Conservation (phyloP, 192 early-diverging fungal species). For the Linnemannia elongata region DNA sequence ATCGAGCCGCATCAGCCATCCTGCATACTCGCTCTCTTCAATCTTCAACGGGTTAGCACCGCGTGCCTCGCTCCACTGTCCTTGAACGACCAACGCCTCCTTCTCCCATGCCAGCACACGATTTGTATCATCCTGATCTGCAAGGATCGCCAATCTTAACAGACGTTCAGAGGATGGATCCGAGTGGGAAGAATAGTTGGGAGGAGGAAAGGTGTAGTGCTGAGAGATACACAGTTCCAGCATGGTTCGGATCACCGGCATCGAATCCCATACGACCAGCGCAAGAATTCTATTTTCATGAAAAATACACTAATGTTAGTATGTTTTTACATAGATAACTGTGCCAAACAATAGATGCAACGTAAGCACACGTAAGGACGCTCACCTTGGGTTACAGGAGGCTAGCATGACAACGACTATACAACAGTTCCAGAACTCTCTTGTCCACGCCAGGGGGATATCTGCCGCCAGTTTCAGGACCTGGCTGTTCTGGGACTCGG, state of each 20-base stretch:
- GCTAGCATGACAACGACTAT: slow-evolving; percentile 41
- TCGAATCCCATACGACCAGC: slow-evolving; percentile 54
- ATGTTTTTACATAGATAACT: neutral
- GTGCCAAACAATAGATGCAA: too few species aligned
- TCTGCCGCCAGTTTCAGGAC: slow-evolving; percentile 26
- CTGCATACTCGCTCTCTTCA: slow-evolving; percentile 39
- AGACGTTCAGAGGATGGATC: slow-evolving; percentile 50
- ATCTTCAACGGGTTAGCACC: slow-evolving; percentile 9
- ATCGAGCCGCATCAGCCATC: slow-evolving; percentile 46
- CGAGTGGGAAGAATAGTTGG: slow-evolving; percentile 49
- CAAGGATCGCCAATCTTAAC: slow-evolving; percentile 22
- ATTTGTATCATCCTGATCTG: slow-evolving; percentile 44
- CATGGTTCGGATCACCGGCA: slow-evolving; percentile 47
- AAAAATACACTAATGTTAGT: neutral
- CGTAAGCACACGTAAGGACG: too few species aligned
- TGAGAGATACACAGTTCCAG: slow-evolving; percentile 52
- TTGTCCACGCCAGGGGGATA: slow-evolving; percentile 42
- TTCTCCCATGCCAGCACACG: slow-evolving; percentile 45
- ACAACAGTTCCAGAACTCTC: slow-evolving; percentile 40
- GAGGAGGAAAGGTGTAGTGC: slow-evolving; percentile 52
- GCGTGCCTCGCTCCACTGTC: slow-evolving; percentile 28
- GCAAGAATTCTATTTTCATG: slow-evolving; percentile 30
- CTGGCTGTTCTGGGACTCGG: slow-evolving; percentile 11
- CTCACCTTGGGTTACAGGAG: slow-evolving; percentile 41
- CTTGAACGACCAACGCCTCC: slow-evolving; percentile 19